Evolutionary conservation across 2,329 filamentous ascomycete genomes (phyloP).

Genomic region (Talaromyces sp.): DNA sequence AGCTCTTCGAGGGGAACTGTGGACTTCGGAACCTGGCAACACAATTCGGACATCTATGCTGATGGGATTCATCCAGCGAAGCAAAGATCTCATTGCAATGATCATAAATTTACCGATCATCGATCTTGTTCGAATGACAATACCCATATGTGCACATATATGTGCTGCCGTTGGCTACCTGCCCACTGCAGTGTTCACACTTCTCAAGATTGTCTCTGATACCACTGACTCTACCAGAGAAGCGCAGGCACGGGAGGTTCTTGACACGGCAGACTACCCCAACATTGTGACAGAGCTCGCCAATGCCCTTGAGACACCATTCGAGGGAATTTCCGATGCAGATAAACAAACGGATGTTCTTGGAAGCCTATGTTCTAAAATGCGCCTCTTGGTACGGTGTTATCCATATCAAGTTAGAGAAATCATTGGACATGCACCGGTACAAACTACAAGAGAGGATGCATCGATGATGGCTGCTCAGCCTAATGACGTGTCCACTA

Average conservation of each 20-base stretch:
- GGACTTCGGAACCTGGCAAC: constrained; percentile 18
- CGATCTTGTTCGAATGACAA: constrained; percentile 17
- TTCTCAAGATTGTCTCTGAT: constrained; percentile 13
- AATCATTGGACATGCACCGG: constrained; percentile 10
- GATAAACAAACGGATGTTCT: constrained; percentile 23
- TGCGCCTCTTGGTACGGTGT: constrained; percentile 23
- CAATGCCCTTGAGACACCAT: constrained; percentile 13
- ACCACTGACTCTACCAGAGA: constrained; percentile 6
- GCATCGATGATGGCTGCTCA: neutral
- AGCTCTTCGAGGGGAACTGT: constrained; percentile 24
- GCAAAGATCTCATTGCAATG: constrained; percentile 21
- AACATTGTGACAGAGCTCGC: constrained; percentile 17
- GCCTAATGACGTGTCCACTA: neutral
- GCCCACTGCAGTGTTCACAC: constrained; percentile 14
- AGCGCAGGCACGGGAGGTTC: constrained; percentile 12
- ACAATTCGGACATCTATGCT: constrained; percentile 23
- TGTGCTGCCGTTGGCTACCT: constrained; percentile 22
- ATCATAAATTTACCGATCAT: constrained; percentile 11
- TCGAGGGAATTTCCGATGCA: constrained; percentile 16
- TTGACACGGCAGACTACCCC: constrained; percentile 20
- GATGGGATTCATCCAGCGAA: constrained; percentile 19
- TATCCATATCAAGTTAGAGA: constrained; percentile 25
- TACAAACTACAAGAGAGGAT: constrained; percentile 4
- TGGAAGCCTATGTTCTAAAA: constrained; percentile 26
- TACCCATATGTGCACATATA: constrained; percentile 15